Base-by-base conservation (phyloP, 1,284 basidiomycete genomes). In the Mixia osmundae region DNA sequence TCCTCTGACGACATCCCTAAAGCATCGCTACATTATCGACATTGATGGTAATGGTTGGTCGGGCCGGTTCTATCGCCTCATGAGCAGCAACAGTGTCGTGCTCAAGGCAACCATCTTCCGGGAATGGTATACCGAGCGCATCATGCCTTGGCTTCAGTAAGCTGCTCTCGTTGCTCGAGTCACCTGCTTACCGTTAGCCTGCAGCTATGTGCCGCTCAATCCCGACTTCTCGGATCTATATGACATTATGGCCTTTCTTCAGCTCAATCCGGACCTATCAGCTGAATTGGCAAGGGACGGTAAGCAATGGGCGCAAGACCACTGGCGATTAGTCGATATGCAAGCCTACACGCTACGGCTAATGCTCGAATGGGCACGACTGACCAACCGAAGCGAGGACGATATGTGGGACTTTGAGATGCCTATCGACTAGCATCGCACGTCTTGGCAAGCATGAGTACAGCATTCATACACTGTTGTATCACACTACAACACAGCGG, bases 21-120 rank as follows among this genome's bases (percentile, higher is more conserved):
- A 35, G 19, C 35, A 38, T 31, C 39, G 50, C 36, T 52, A 51
- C 39, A 45, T 50, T 3, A 47, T 50, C 32, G 51, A 53, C 35
- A 45, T 53, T 12, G 51, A 53, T 33, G 51, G 51, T 14, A 51
- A 51, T 39, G 49, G 46, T 22, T 47, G 46, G 47, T 41, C 40
- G 16, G 40, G 40, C 9, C 40, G 40, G 23, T 41, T 41, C 37
- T 36, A 41, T 34, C 25, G 69, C 0, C 58, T 73, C 6, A 66
- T 75, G 45, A 65, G 66, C 16, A 63, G 66, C 16, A 69, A 69
- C 36, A 62, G 70, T 3, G 55, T 72, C 23, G 55, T 74, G 9
- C 66, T 73, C 51, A 73, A 72, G 50, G 55, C 65, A 4, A 72
- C 69, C 0, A 58, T 67, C 23, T 72, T 69, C 45, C 69, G 67